A percentile compares a stretch with the other conserved stretches of the same genome.
These are phyloP conservation scores for Camillea tinctor DNA, from an alignment of 2,329 filamentous ascomycete species.

Conservation along the genomic window DNA sequence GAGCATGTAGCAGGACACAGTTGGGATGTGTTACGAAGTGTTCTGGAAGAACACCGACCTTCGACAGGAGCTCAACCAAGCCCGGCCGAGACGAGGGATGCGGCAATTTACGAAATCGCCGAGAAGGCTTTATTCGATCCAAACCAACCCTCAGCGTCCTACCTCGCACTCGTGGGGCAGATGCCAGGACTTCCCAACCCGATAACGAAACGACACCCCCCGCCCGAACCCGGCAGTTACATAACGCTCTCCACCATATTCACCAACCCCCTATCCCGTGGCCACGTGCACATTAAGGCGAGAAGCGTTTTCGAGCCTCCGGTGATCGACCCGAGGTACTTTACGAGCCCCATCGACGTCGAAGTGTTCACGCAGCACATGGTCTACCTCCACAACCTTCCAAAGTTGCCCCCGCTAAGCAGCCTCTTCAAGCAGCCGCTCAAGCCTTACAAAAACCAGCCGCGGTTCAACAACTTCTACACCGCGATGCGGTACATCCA, in stretches of 20 bases:
- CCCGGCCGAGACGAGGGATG: background rate
- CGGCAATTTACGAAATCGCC: conserved; percentile 1
- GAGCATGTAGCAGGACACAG: background rate
- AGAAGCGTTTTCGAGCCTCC: conserved; percentile 2
- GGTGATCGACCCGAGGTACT: conserved; percentile 16
- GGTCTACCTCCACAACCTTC: conserved; percentile 12
- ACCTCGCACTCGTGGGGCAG: background rate
- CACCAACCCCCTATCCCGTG: conserved; percentile 15
- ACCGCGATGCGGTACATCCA: conserved; percentile 18
- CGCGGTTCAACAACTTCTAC: conserved; percentile 5
- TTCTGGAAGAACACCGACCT: conserved; percentile 2
- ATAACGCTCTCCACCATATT: conserved; percentile 8
- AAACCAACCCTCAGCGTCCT: background rate
- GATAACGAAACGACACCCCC: background rate
- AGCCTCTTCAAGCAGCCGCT: conserved; percentile 18
- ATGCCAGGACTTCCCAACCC: background rate
- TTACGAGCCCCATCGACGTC: conserved; percentile 18
- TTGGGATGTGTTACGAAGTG: background rate
- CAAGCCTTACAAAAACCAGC: background rate
- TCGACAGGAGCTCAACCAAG: background rate
- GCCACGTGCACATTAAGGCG: conserved; percentile 16
- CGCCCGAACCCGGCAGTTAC: conserved; percentile 3
- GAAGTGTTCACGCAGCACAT: conserved; percentile 18
- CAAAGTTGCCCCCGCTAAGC: conserved; percentile 6
- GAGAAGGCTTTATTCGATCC: conserved; percentile 1